Base-by-base conservation (phyloP, 176 grass and related monocot species). In the Neostapfia colusana region DNA sequence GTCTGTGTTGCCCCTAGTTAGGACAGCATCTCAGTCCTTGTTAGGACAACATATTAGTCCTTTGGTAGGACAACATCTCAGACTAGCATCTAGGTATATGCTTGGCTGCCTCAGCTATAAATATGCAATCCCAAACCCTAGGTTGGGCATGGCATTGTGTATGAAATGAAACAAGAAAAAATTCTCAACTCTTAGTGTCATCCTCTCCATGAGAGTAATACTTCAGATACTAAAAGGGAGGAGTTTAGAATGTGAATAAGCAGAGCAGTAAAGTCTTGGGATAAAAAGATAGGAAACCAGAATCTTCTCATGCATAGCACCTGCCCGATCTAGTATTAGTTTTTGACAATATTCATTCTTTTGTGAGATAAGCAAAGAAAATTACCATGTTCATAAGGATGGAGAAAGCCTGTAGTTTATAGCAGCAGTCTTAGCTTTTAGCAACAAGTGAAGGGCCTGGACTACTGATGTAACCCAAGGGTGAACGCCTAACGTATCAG, bases 231-330 rank as follows among this genome's bases (percentile, higher is more conserved):
- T n/a, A n/a, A n/a, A n/a, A n/a, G n/a, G 89, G 87, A 77, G 92
- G 95, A 91, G 95, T 93, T 64, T 97, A 89, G 77, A 39, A 65
- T 39, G 70, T 57, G 48, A 37, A 46, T 63, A 72, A 65, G 21
- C 59, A 64, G 58, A 63, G 14, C 13, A 6, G 25, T 63, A n/a
- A 60, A 25, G 24, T 62, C 25, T 54, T 34, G 67, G 48, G 82
- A 78, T n/a, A 40, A 24, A 71, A 72, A 15, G n/a, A 72, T 44
- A 54, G 43, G 41, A 77, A 53, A 41, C 0, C 54, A 63, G 23
- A 43, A 62, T 51, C 44, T 39, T 64, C 35, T 16, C 43, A 78
- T 64, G 80, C 57, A 45, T 24, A 74, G 34, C 36, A 21, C 65
- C 66, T 11, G 42, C 6, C n/a, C n/a, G 18, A n/a, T 14, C 24